Base-by-base conservation (phyloP, 371 early-diverging fungal species). In the Haplosporangium sp. region DNA sequence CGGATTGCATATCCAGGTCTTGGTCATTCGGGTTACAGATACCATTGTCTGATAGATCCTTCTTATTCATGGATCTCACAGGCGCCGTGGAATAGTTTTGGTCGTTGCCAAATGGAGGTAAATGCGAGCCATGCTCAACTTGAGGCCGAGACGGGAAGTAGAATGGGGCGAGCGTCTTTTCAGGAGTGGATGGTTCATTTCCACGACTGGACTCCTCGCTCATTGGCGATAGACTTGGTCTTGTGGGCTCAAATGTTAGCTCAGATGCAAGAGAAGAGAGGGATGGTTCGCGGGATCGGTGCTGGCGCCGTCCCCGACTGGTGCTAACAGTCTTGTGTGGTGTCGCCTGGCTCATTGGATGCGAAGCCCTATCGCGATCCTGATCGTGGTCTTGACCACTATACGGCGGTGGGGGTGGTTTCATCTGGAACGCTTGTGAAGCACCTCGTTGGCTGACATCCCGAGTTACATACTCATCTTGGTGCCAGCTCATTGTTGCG, bases 271-370 rank as follows among this genome's bases (percentile, higher is more conserved):
- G 43, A 0, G 69, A 61, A 1, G 79, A 72, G 11, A 79, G 53
- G 10, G 79, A 79, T 12, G 73, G 79, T 52, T 79, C 79, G 1
- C 79, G 64, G 2, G 79, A 79, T 1, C 79, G 73, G 37, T 79
- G 69, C 18, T 67, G 72, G 36, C 72, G 72, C 12, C 72, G 70
- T 20, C 54, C 59, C 21, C 69, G 69, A 12, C 55, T 64, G n/a
- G 60, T 13, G 0, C 52, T 53, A 36, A 55, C 48, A n/a, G 56
- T 46, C 36, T 61, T 65, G 58, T 46, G 52, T 10, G 69, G 18
- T 4, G 59, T 20, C 18, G 23, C 16, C 20, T 58, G 54, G 50
- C 6, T 61, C 41, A 54, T 50, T 42, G 45, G 13, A 10, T 52
- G 56, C 2, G 48, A 21, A n/a, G 52, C 11, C 51, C 53, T 61